phyloP scores from a whole-genome alignment of 441 rosid species.

The Mallotus japonicus region DNA sequence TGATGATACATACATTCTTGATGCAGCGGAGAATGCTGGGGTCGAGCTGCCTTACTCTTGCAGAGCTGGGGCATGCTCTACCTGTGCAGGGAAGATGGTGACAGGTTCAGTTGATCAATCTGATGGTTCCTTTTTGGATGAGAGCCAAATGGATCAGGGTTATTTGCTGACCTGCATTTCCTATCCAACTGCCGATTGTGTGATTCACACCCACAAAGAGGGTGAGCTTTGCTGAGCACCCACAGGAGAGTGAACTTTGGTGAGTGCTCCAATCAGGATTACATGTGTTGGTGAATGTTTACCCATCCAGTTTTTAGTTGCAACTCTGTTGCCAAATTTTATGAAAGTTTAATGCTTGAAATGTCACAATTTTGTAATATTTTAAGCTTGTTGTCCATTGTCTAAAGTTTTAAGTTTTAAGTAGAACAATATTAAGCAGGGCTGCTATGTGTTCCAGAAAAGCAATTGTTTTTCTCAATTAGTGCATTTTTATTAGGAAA shows the following conservation, averaged over 20 bases:
- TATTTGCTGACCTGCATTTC: constrained; percentile 83
- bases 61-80: constrained; percentile 91
- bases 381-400: neutral
- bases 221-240: constrained; percentile 44
- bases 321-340: neutral
- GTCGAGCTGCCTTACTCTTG: constrained; percentile 89
- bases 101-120: constrained; percentile 70
- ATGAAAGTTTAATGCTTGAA: neutral
- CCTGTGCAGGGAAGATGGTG: constrained; percentile 67
- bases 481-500: too few relatives aligned
- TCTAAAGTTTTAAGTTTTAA: too few relatives aligned
- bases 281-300: neutral
- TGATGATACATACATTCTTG: constrained; percentile 67
- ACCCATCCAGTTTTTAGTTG: neutral
- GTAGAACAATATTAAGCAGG: too few relatives aligned
- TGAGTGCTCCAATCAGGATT: neutral
- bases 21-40: constrained; percentile 82
- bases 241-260: too few relatives aligned
- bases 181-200: constrained; percentile 70
- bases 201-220: constrained; percentile 86
- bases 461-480: too few relatives aligned
- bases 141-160: constrained; percentile 48
- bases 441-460: too few relatives aligned
- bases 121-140: constrained; percentile 82
- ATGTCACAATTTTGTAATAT: neutral